Percentiles rank a stretch among this genome's conserved stretches.
These are phyloP conservation scores for Hirsutella minnesotensis DNA, from an alignment of 2,329 filamentous ascomycete genomes.

Conservation along the genomic window DNA sequence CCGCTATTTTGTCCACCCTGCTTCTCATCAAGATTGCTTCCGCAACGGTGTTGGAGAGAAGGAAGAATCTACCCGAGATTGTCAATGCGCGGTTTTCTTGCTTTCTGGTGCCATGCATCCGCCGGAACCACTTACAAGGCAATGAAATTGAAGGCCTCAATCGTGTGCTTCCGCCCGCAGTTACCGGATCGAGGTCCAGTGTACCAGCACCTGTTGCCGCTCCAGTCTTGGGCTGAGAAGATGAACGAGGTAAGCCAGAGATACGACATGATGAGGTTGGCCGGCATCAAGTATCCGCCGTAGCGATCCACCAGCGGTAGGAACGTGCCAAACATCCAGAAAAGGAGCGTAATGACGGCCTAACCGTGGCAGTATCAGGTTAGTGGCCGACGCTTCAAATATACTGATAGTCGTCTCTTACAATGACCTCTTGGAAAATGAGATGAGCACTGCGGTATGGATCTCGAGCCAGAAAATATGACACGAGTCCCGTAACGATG, in stretches of 20 bases:
- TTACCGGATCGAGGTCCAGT: conserved; percentile 3
- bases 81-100: neutral
- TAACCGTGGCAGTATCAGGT: too few species aligned
- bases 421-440: conserved; percentile 13
- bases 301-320: conserved; percentile 10
- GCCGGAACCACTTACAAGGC: conserved; percentile 15
- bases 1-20: neutral
- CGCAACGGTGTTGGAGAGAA: conserved; percentile 8
- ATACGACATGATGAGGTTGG: conserved; percentile 13
- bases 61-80: conserved; percentile 7
- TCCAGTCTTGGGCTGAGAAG: conserved; percentile 13
- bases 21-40: conserved; percentile 3
- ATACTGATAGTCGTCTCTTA: conserved; percentile 3
- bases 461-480: conserved; percentile 10
- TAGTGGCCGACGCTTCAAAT: too few species aligned
- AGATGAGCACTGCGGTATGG: conserved; percentile 8
- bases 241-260: conserved; percentile 16
- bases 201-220: conserved; percentile 6
- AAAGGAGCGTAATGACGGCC: conserved; percentile 11
- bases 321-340: conserved; percentile 10
- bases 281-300: conserved; percentile 9
- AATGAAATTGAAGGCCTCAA: conserved; percentile 13
- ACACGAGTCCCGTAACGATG: conserved; percentile 12
- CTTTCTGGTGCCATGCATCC: too few species aligned
- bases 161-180: conserved; percentile 11